Evolutionary conservation across 2,329 filamentous ascomycete species (phyloP), one percentile per base, ranked within the genome.

Genomic region (Xylariales sp.): DNA sequence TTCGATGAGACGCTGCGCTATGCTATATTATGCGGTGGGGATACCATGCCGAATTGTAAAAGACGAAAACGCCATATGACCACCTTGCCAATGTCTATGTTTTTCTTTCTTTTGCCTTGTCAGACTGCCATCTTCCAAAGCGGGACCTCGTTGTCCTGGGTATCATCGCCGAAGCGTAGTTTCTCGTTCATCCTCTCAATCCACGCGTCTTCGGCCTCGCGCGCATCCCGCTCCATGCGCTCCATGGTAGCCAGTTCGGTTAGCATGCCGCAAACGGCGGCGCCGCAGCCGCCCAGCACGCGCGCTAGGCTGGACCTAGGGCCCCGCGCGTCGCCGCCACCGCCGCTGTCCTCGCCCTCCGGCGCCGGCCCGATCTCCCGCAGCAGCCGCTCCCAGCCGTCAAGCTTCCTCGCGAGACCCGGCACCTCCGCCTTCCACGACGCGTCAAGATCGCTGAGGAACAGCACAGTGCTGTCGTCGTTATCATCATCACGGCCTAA

Each of bases 231-330:
- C 59, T 83, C 78, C 40, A 85, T 74, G 49, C 71, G 67, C 39
- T 68, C 68, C 81, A 85, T 85, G 42, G 72, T 43, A n/a, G 57
- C 57, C 44, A 85, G 60, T 62, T 85, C 81, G n/a, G 62, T 64
- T 30, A 81, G 56, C 79, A 84, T 84, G 24, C 70, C 75, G 33
- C 62, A 53, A 11, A 83, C 67, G 30, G 85, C 56, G 13, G 50
- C 52, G 16, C 64, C 56, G 39, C 45, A 49, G 8, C 50, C 55
- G 15, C 20, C 29, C 14, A 60, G 45, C 17, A 52, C 49, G 6
- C 48, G 43, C 19, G 45, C 48, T 6, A 58, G 47, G 14, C 56
- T 53, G 5, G 55, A 54, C 29, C 29, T 41, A 16, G 28, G 38
- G 11, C 11, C 14, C 18, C 38, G 38, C n/a, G n/a, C n/a, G 6